Evolutionary conservation across 2,329 filamentous ascomycete genomes (phyloP), one percentile per base, ranked within the genome.

Genomic region (Penicillium sp.): DNA sequence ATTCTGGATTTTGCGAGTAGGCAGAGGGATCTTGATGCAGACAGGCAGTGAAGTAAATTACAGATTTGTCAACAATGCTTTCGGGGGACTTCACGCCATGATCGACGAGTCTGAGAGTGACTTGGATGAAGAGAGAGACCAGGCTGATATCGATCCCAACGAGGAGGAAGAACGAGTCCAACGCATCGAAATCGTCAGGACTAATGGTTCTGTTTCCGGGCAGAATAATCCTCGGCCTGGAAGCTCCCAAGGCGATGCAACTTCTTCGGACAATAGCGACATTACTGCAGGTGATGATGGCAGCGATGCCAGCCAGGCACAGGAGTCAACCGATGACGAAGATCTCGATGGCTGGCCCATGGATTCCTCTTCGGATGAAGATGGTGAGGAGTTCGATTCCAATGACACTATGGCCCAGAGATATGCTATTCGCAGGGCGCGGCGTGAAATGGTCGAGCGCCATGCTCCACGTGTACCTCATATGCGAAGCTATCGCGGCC

Each of bases 1-100:
- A 15, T 85, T 83, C 63, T 88, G 86, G 86, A 82, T 77, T 5
- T 72, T 82, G 52, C 81, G 81, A 51, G 81, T 87, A 16, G 83
- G 80, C 1, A 76, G 84, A 52, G 82, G 84, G 1, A 61, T 88
- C 2, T 65, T 88, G 45, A 78, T 85, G 74, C 81, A 82, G 61
- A 80, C 80, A 21, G 79, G 77, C 0, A 79, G 79, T 57, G 79
- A 77, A 3, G 74, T 87, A 44, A 80, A 81, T 40, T 86, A 82
- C 67, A 73, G 76, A 16, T 80, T 80, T 58, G 80, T 85, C 21
- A 84, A 86, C 63, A 77, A 78, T 32, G 82, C 83, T 4, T 87
- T 86, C 69, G 84, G 85, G 32, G 85, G 85, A 0, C 67, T 81
- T n/a, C 79, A 80, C 6, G 73, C 77, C 13, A 69, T 72, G 2